Percentiles rank a stretch among this genome's conserved stretches.
These are phyloP conservation scores for Phytophthora quininea DNA, from an alignment of 352 stramenopile species.

Conservation along the genomic window DNA sequence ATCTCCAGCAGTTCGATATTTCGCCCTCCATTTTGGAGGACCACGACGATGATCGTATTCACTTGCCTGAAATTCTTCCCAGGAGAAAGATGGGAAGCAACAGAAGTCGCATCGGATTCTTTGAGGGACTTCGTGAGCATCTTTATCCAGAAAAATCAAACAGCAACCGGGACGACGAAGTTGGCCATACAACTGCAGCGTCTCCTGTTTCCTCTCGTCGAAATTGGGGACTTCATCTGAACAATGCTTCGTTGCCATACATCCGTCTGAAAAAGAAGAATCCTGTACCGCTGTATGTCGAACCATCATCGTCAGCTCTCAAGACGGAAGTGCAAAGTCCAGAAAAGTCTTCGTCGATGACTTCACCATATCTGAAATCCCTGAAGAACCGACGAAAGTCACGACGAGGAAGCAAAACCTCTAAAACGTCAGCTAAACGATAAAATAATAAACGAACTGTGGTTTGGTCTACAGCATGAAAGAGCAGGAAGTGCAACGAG, in stretches of 20 bases:
- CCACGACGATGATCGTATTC: constrained; percentile 3
- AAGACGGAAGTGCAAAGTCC: no score
- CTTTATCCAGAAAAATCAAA: constrained; percentile 28
- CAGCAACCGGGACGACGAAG: constrained; percentile 23
- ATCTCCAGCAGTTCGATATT: constrained; percentile 8
- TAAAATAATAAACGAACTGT: no score
- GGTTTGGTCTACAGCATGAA: no score
- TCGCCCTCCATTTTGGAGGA: constrained; percentile 9
- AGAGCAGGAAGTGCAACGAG: no score
- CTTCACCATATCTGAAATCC: constrained; percentile 69
- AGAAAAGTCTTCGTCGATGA: constrained; percentile 10
- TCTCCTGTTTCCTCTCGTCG: constrained; percentile 28
- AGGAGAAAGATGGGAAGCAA: constrained; percentile 1
- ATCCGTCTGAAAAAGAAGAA: constrained; percentile 76
- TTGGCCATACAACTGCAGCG: constrained; percentile 8
- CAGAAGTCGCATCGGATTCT: constrained; percentile 21
- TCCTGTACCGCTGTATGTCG: constrained; percentile 26
- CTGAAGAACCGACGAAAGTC: constrained; percentile 66
- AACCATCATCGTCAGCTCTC: constrained; percentile 23
- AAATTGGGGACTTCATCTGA: constrained; percentile 65
- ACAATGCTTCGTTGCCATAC: constrained; percentile 64
- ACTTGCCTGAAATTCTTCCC: constrained; percentile 25
- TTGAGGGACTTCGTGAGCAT: constrained; percentile 34
- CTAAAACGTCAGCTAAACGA: no score
- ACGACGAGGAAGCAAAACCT: constrained; percentile 5